phyloP scores from a whole-genome alignment of 129 eudicot genomes.

The Centrapalus pauciflorus region DNA sequence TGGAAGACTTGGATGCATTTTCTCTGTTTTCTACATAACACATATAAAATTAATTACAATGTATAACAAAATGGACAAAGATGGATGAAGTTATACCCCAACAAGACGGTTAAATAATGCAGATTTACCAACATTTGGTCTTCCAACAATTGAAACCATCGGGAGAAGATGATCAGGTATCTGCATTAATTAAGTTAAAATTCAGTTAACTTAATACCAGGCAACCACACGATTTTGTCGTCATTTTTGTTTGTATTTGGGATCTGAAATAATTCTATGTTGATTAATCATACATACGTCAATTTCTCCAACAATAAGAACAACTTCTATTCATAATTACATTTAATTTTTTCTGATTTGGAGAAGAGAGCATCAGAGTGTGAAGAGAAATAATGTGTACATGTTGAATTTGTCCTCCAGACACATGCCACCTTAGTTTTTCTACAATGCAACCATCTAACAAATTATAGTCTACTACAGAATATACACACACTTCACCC shows the following conservation, averaged over 20 bases:
- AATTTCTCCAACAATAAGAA: slow-evolving; percentile 4
- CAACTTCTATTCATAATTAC: background rate
- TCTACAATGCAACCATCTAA: background rate
- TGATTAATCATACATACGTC: background rate
- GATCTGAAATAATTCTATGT: background rate
- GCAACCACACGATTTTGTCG: background rate
- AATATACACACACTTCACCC: no score
- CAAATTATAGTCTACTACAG: no score
- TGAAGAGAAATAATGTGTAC: background rate
- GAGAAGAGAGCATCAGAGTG: background rate
- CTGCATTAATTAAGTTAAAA: slow-evolving; percentile 34
- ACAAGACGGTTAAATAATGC: slow-evolving; percentile 93
- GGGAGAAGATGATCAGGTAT: slow-evolving; percentile 93
- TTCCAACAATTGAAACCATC: slow-evolving; percentile 89
- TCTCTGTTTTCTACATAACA: background rate
- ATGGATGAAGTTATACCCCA: slow-evolving; percentile 56
- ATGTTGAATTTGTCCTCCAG: slow-evolving; percentile 10
- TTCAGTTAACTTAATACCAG: slow-evolving; percentile 10
- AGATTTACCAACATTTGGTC: slow-evolving; percentile 99
- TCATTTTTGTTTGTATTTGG: background rate
- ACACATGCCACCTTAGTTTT: background rate
- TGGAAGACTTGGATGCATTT: background rate
- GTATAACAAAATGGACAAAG: slow-evolving; percentile 3
- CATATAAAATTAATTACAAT: background rate
- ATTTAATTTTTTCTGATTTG: background rate